Percentiles rank a stretch among this genome's conserved stretches.
Conservation (phyloP, 495 filamentous ascomycete species). For the Penicillium longicatenatum region DNA sequence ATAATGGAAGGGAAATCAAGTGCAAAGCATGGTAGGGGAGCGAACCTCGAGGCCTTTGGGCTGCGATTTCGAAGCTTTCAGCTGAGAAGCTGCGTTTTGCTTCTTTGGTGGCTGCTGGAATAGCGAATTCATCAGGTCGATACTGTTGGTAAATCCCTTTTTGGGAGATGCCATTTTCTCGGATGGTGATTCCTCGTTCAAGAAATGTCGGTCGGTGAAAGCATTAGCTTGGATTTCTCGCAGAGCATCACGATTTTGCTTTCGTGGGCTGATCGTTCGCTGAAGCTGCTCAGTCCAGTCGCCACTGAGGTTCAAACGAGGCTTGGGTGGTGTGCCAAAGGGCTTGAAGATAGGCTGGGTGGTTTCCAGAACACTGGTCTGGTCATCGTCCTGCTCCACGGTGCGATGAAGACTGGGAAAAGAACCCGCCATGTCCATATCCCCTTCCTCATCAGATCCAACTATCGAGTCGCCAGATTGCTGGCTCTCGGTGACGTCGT, state of each 20-base stretch:
- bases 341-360: slow-evolving; percentile 39
- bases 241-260: slow-evolving; percentile 73
- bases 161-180: slow-evolving; percentile 39
- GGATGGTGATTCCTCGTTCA: slow-evolving; percentile 38
- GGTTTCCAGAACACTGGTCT: slow-evolving; percentile 49
- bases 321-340: slow-evolving; percentile 61
- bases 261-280: slow-evolving; percentile 86
- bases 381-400: slow-evolving; percentile 60
- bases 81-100: slow-evolving; percentile 36
- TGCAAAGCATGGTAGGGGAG: slow-evolving; percentile 45
- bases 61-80: slow-evolving; percentile 47
- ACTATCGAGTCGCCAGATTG: slow-evolving; percentile 65
- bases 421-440: slow-evolving; percentile 77
- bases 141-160: slow-evolving; percentile 71
- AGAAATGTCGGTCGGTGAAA: slow-evolving; percentile 43
- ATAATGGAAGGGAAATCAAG: slow-evolving; percentile 10
- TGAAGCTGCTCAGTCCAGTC: slow-evolving; percentile 93
- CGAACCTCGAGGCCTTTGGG: slow-evolving; percentile 75
- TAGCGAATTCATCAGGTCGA: slow-evolving; percentile 90
- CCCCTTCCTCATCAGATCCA: slow-evolving; percentile 70
- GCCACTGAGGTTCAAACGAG: slow-evolving; percentile 55
- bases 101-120: slow-evolving; percentile 62
- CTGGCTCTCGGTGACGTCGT: slow-evolving; percentile 59
- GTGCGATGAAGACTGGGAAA: slow-evolving; percentile 65
- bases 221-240: slow-evolving; percentile 59